Conservation (phyloP, 116 monocot genomes). For the Zostera marina region DNA sequence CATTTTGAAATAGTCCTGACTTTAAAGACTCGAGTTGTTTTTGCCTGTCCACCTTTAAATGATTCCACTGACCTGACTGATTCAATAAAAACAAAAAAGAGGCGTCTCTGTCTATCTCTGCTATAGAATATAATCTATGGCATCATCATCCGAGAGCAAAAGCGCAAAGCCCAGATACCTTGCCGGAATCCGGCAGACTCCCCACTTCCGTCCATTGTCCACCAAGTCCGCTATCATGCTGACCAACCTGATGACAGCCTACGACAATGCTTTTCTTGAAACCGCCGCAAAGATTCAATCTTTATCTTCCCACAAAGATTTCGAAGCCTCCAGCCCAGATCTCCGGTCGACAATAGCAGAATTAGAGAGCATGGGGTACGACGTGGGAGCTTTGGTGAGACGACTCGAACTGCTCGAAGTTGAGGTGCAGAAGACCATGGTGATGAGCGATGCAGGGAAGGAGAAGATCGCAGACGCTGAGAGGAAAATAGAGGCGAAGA, state of each 20-base stretch:
- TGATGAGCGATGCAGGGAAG: neutral
- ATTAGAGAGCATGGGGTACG: neutral
- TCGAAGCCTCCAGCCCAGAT: neutral
- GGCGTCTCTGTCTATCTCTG: no score
- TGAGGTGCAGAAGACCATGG: neutral
- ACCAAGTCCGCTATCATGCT: neutral
- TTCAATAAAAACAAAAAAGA: no score
- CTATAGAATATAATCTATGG: no score
- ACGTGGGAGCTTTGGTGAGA: neutral
- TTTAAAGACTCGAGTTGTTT: no score
- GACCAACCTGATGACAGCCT: neutral
- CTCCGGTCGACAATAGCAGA: neutral
- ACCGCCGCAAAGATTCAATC: neutral
- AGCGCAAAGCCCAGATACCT: neutral
- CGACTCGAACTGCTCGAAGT: neutral
- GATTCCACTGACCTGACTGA: no score
- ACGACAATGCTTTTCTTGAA: neutral
- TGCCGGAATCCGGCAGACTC: neutral
- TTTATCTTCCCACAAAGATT: neutral
- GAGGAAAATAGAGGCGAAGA: slow-evolving; percentile 3
- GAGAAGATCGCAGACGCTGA: neutral
- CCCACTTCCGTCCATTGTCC: neutral
- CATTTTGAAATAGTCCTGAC: no score
- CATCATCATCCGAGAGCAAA: no score
- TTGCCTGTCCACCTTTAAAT: no score